These are phyloP conservation scores for Globisporangium parvum DNA, from an alignment of 352 stramenopile genomes.

Conservation along the genomic window DNA sequence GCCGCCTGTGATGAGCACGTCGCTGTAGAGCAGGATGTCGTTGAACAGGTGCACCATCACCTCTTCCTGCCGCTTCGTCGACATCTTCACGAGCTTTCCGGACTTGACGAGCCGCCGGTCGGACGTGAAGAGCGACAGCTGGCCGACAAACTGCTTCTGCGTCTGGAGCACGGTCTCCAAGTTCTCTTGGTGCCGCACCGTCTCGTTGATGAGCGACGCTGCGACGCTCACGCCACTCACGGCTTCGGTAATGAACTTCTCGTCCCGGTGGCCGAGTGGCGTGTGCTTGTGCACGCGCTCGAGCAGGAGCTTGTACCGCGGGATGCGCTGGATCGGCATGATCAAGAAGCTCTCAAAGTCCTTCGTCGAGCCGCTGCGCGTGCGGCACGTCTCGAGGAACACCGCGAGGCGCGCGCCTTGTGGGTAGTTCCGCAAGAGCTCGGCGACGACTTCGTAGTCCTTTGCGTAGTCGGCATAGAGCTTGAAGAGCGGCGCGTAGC, in stretches of 20 bases:
- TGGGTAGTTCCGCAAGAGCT: conserved; percentile 50
- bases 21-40: conserved; percentile 81
- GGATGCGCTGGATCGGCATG: conserved; percentile 90
- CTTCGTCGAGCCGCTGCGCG: conserved; percentile 44
- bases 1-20: conserved; percentile 59
- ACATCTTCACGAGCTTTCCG: conserved; percentile 79
- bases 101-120: conserved; percentile 55
- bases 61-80: conserved; percentile 71
- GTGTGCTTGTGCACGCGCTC: conserved; percentile 78
- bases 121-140: conserved; percentile 64
- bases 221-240: conserved; percentile 51
- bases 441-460: conserved; percentile 73
- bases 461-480: conserved; percentile 80
- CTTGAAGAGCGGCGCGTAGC: conserved; percentile 79
- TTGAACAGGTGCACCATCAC: conserved; percentile 86
- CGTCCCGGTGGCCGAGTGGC: conserved; percentile 42
- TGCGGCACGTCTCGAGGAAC: conserved; percentile 55
- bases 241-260: conserved; percentile 50
- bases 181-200: conserved; percentile 75
- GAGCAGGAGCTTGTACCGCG: conserved; percentile 87
- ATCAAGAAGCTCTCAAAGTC: conserved; percentile 87
- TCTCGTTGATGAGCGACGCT: conserved; percentile 81
- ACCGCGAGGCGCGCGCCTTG: conserved; percentile 31
- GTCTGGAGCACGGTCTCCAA: conserved; percentile 73
- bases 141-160: conserved; percentile 68